Percentiles rank a stretch among this genome's conserved stretches.
Evolutionary conservation across 768 basidiomycete genomes (phyloP).

Genomic region (Tulasnella sp.): DNA sequence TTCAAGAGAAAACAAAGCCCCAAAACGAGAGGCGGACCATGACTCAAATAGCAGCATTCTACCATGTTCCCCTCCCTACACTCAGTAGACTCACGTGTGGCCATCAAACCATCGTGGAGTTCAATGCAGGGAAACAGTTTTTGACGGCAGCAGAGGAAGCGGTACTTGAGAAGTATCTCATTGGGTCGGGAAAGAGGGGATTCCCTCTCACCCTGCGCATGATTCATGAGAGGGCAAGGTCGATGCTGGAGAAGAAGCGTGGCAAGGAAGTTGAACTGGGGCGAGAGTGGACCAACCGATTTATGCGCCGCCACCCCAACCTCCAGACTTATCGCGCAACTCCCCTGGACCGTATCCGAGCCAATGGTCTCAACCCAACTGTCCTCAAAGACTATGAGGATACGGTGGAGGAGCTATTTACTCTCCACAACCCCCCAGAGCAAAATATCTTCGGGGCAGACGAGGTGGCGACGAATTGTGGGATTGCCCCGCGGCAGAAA

Average conservation of each 20-base stretch:
- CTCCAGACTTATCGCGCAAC: slow-evolving; percentile 6
- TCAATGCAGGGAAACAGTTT: slow-evolving; percentile 29
- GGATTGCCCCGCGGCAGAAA: neutral
- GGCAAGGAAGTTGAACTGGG: neutral
- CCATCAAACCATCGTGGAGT: slow-evolving; percentile 25
- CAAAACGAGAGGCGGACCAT: neutral
- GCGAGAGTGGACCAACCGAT: slow-evolving; percentile 14
- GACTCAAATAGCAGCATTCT: neutral
- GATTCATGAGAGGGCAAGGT: slow-evolving; percentile 34
- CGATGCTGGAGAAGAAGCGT: slow-evolving; percentile 10
- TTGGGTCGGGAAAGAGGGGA: slow-evolving; percentile 28
- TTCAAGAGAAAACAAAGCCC: neutral
- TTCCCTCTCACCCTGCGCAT: slow-evolving; percentile 33
- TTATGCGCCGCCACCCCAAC: slow-evolving; percentile 12
- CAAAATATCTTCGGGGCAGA: slow-evolving; percentile 17
- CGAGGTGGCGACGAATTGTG: slow-evolving; percentile 14
- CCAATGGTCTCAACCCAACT: neutral
- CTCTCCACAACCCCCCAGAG: neutral
- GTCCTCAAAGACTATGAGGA: slow-evolving; percentile 5
- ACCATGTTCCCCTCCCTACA: slow-evolving; percentile 21
- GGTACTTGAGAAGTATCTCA: neutral
- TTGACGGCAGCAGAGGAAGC: slow-evolving; percentile 29
- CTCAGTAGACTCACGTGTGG: slow-evolving; percentile 24
- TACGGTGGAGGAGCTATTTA: slow-evolving; percentile 1
- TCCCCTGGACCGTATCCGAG: slow-evolving; percentile 6